phyloP scores from a whole-genome alignment of 805 yeast species.

The Cyberlindnera mycetangii region DNA sequence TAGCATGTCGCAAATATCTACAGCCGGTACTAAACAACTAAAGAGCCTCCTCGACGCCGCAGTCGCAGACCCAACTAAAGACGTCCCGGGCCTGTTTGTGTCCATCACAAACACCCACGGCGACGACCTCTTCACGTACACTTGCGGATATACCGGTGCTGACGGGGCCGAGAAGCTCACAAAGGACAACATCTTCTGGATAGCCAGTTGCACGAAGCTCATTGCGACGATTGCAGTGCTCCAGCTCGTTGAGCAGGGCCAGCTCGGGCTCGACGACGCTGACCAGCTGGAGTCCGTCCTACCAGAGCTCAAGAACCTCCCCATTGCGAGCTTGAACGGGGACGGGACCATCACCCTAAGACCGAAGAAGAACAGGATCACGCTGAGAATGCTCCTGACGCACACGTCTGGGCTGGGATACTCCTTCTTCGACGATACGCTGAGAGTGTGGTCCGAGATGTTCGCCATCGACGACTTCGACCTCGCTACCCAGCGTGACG shows the following conservation, averaged over 20 bases:
- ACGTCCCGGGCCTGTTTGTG: constrained; percentile 14
- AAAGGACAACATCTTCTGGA: constrained; percentile 30
- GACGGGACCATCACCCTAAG: constrained; percentile 26
- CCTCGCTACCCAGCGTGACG: constrained; percentile 11
- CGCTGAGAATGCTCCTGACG: constrained; percentile 33
- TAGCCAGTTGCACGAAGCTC: constrained; percentile 35
- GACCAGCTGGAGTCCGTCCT: constrained; percentile 30
- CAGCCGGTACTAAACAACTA: constrained; percentile 6
- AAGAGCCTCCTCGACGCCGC: constrained; percentile 9
- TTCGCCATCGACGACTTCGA: constrained; percentile 21
- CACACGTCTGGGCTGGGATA: constrained; percentile 41
- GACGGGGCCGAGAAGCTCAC: constrained; percentile 14
- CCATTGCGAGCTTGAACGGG: constrained; percentile 24
- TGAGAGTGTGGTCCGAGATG: constrained; percentile 23
- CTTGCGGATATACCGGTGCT: constrained; percentile 22
- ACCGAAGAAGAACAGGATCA: constrained; percentile 30
- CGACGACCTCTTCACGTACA: constrained; percentile 21
- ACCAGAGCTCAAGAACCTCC: constrained; percentile 31
- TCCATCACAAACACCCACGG: constrained; percentile 13
- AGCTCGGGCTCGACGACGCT: constrained; percentile 29
- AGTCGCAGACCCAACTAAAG: constrained; percentile 7
- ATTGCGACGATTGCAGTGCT: constrained; percentile 30
- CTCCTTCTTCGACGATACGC: constrained; percentile 28
- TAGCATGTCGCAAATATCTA: constrained; percentile 4
- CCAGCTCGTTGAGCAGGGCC: constrained; percentile 34